Evolutionary conservation across 1,284 basidiomycete genomes (phyloP).

Genomic region (Puccinia novopanici): DNA sequence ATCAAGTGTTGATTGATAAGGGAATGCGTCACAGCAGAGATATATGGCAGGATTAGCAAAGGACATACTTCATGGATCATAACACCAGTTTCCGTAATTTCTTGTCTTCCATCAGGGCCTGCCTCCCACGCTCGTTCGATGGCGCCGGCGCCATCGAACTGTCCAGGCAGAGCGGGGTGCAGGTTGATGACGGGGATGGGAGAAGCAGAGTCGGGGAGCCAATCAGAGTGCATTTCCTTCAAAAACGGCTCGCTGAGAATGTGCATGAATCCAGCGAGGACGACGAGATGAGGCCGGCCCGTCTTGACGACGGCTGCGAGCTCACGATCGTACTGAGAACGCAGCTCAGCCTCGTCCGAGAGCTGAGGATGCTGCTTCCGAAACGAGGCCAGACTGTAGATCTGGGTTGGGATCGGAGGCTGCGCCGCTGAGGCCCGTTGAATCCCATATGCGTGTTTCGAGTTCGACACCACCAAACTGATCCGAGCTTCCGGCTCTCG

Average conservation of each 20-base stretch:
- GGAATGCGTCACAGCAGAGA: not conserved
- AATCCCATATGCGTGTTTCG: constrained; percentile 87
- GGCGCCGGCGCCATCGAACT: constrained; percentile 89
- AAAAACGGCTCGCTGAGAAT: constrained; percentile 68
- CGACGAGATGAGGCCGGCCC: constrained; percentile 75
- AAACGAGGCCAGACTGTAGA: constrained; percentile 57
- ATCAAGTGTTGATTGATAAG: not conserved
- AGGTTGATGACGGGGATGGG: constrained; percentile 88
- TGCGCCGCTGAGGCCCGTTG: constrained; percentile 69
- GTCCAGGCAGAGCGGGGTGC: constrained; percentile 90
- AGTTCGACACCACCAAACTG: constrained; percentile 83
- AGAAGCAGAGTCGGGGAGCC: not conserved
- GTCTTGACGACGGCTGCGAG: constrained; percentile 73
- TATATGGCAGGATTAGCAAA: not conserved
- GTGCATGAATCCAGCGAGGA: constrained; percentile 98
- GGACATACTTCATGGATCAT: constrained; percentile 82
- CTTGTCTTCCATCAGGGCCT: constrained; percentile 68
- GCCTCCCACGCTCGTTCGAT: constrained; percentile 87
- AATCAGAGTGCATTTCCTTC: constrained; percentile 58
- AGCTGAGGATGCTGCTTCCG: constrained; percentile 71
- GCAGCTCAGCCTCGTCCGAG: constrained; percentile 70
- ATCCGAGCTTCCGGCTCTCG: constrained; percentile 71
- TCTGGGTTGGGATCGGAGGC: constrained; percentile 78
- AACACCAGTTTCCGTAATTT: constrained; percentile 66
- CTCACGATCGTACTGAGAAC: constrained; percentile 80